Evolutionary conservation across 2,329 filamentous ascomycete genomes (phyloP).

Genomic region (Pestalotiopsis fici): DNA sequence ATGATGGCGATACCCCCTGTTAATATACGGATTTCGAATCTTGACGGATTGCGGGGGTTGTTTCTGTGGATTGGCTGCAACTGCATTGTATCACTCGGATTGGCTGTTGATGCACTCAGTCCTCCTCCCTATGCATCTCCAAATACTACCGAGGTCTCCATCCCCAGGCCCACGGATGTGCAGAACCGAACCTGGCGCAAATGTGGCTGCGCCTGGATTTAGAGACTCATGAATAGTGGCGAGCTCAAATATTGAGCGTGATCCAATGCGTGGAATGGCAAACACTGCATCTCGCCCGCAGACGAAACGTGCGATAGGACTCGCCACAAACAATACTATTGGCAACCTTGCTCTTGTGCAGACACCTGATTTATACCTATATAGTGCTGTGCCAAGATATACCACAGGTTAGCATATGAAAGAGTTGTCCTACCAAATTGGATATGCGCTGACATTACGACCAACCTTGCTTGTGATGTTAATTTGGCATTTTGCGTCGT

Average conservation of each 20-base stretch:
- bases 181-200: too few species aligned
- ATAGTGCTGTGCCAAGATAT: conserved; percentile 21
- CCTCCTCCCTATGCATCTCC: background rate
- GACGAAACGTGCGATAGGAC: conserved; percentile 23
- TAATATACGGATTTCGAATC: background rate
- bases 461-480: conserved; percentile 15
- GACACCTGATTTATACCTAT: conserved; percentile 25
- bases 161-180: background rate
- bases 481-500: conserved; percentile 34
- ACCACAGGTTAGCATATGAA: conserved; percentile 18
- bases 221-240: too few species aligned
- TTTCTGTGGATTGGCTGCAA: background rate
- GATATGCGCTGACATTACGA: background rate
- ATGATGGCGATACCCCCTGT: background rate
- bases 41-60: background rate
- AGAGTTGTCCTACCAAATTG: conserved; percentile 27
- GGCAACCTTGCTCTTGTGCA: conserved; percentile 26
- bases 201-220: too few species aligned
- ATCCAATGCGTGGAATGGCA: conserved; percentile 21
- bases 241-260: too few species aligned
- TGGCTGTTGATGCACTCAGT: background rate
- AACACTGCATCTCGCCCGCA: conserved; percentile 24
- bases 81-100: background rate
- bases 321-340: conserved; percentile 26
- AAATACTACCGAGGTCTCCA: background rate